phyloP scores from a whole-genome alignment of 2,329 filamentous ascomycete species.

The Apiospora marii region DNA sequence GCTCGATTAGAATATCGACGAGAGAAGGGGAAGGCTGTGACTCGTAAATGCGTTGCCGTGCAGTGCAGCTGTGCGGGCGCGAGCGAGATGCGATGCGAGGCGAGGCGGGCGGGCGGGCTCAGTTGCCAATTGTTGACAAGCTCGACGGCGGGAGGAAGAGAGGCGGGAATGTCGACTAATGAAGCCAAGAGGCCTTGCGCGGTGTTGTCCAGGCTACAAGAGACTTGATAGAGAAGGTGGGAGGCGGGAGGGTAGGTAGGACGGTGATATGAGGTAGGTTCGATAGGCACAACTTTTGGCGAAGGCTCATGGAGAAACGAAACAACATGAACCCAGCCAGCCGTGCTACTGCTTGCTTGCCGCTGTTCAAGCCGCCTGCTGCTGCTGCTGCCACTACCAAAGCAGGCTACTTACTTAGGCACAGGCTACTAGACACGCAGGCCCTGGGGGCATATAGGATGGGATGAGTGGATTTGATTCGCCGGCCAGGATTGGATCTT shows the following conservation, averaged over 20 bases:
- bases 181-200: slow-evolving; percentile 1
- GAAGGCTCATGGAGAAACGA: slow-evolving; percentile 12
- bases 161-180: slow-evolving; percentile 8
- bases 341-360: not conserved
- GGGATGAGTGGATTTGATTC: slow-evolving; percentile 12
- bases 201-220: not conserved
- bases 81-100: not conserved
- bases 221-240: not conserved
- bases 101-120: not conserved
- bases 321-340: slow-evolving; percentile 1
- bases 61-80: not conserved
- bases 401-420: not conserved
- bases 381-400: not conserved
- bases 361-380: not conserved
- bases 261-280: not conserved
- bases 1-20: not conserved
- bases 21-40: not conserved
- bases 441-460: not conserved
- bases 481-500: not conserved
- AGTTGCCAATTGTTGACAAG: not conserved
- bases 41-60: not conserved
- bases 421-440: not conserved
- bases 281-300: slow-evolving; percentile 5
- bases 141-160: not conserved
- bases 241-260: not conserved